These are phyloP conservation scores for Biscutella laevigata DNA, from an alignment of 441 rosid genomes.

Conservation along the genomic window DNA sequence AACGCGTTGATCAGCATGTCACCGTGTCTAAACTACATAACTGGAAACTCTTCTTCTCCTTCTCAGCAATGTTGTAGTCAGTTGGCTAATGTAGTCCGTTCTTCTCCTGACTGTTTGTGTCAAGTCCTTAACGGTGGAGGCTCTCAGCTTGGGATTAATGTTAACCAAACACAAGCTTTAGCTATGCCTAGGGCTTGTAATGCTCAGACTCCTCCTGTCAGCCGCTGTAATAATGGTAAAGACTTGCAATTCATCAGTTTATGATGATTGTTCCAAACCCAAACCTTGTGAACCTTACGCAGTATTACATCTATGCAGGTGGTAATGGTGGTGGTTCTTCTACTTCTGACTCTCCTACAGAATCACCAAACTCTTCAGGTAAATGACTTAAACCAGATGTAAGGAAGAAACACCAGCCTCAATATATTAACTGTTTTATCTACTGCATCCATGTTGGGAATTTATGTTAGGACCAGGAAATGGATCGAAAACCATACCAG, in stretches of 20 bases:
- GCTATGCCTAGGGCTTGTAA: constrained; percentile 70
- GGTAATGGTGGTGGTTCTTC: too few species aligned
- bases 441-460: constrained; percentile 4
- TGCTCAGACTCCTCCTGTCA: constrained; percentile 65
- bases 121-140: constrained; percentile 46
- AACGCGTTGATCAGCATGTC: constrained; percentile 47
- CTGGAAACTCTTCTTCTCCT: constrained; percentile 58
- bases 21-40: constrained; percentile 63
- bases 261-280: too few species aligned
- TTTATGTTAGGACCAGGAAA: constrained; percentile 28
- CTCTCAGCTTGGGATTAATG: constrained; percentile 47
- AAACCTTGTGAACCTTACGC: too few species aligned
- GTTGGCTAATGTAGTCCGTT: constrained; percentile 49
- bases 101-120: constrained; percentile 75
- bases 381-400: neutral
- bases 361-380: constrained; percentile 29
- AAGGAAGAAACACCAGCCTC: neutral
- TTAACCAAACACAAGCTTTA: constrained; percentile 69
- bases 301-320: too few species aligned
- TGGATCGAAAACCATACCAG: constrained; percentile 51
- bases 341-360: constrained; percentile 32
- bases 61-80: constrained; percentile 65
- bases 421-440: neutral
- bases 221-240: constrained; percentile 52
- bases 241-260: neutral